Base-by-base conservation (phyloP, 129 eudicot species). In the Ambrosia trifida region DNA sequence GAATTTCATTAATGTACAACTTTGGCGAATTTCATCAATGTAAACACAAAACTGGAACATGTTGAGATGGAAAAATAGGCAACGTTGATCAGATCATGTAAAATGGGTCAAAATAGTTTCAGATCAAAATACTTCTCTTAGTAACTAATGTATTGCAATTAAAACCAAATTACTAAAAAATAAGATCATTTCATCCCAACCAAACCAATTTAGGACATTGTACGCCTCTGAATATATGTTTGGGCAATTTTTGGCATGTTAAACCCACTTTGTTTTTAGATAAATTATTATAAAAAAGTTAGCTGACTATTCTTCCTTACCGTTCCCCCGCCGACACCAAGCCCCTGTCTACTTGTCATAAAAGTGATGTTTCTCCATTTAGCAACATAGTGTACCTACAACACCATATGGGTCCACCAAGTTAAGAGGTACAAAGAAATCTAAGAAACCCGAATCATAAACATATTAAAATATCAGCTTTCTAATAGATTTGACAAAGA, bases 291-390 rank as follows among this genome's bases (percentile, higher is more conserved):
- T 60, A 36, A 59, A 36, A 46, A 57, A 35, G 36, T 53, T 60
- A 68, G 33, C 47, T 62, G 52, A 12, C 49, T 18, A 49, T 45
- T 11, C 68, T 47, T 44, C 46, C 91, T 81, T 90, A 94, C 99
- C 76, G 97, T 94, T 81, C 99, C 99, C 68, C 99, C 99, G 75
- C 96, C 97, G 30, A 94, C 93, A 36, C 99, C 97, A 57, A 94
- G 74, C 33, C 99, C 99, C 65, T 94, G 97, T 83, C 99, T 85
- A 49, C 99, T 90, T 47, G 99, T 94, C 99, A 94, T 94, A 81
- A 90, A 94, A 12, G 99, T 94, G 81, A 94, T 79, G 70, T 81
- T 83, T 81, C 78, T 94, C 97, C 99, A 94, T 85, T 94, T 94
- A 68, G 99, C 99, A 58, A 94, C 99, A 79, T 94, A 94, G 62